Evolutionary conservation across 2,329 filamentous ascomycete species (phyloP), one percentile per base, ranked within the genome.

Genomic region (Neonectria faginata): DNA sequence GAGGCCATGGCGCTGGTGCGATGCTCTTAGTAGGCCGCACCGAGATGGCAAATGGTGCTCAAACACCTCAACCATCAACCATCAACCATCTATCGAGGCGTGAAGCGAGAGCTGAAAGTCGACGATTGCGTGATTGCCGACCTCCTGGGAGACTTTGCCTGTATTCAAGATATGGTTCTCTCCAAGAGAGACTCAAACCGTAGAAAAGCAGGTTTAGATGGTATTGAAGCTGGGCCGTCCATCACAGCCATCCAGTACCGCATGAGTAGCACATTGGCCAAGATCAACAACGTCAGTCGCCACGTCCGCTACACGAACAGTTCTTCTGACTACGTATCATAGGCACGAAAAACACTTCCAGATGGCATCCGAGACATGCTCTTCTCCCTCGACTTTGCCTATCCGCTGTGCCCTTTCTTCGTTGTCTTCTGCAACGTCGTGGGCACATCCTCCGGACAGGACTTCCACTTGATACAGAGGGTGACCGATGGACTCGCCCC

Each of bases 371-470:
- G 41, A 12, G 41, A 47, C 18, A 60, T 60, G 48, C 31, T 51
- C 39, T 33, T 20, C 14, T 60, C 41, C 16, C 31, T 60, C 29
- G 50, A 60, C 7, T 60, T 60, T 44, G 47, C 48, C 3, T 60
- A 60, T 36, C 57, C 50, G 2, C 31, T 60, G 7, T 60, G 41
- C 14, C 57, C 50, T 5, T 60, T 60, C 16, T 60, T 54, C 5
- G 57, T 60, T 8, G 20, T 60, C 9, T 54, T 60, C 22, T 60
- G 41, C 22, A 47, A 60, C n/a, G 50, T 54, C 29, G 50, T 60
- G 8, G 33, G 50, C 22, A 54, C 50, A 41, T 60, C 57, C 14
- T 60, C 50, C 1, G 16, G 25, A 10, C 39, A 60, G 10, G 57
- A 54, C 33, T 60, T 60, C 8, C 11, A 47, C 2, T 22, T 54